Percentiles rank a stretch among this genome's conserved stretches.
phyloP scores from a whole-genome alignment of 129 eudicot genomes.

The Tagetes patula region DNA sequence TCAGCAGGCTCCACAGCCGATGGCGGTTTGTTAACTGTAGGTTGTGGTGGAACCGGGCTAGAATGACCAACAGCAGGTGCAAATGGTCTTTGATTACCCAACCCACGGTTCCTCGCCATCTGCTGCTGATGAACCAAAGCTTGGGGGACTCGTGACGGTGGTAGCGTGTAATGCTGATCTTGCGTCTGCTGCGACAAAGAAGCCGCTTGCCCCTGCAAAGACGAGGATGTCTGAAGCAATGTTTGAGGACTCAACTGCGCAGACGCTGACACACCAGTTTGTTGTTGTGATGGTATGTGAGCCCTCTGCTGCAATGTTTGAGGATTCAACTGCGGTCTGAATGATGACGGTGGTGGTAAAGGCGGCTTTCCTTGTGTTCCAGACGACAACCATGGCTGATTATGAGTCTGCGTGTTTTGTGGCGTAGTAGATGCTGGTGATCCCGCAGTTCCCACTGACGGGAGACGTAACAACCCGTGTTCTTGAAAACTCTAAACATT shows the following conservation, averaged over 20 bases:
- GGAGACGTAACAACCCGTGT: constrained; percentile 60
- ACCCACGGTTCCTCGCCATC: constrained; percentile 56
- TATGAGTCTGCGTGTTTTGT: constrained; percentile 62
- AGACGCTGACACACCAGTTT: constrained; percentile 42
- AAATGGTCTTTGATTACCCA: constrained; percentile 60
- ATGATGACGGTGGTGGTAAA: constrained; percentile 57
- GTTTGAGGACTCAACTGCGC: constrained; percentile 30
- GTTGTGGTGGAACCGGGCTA: constrained; percentile 37
- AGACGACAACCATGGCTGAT: constrained; percentile 84
- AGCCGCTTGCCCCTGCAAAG: constrained; percentile 47
- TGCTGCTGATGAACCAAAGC: constrained; percentile 62
- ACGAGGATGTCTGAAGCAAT: constrained; percentile 51
- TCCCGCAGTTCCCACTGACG: constrained; percentile 53
- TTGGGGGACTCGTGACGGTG: constrained; percentile 61
- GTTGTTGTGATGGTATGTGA: constrained; percentile 56
- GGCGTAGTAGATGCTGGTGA: constrained; percentile 51
- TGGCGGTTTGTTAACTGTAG: constrained; percentile 34
- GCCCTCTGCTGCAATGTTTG: constrained; percentile 71
- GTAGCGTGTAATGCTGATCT: constrained; percentile 63
- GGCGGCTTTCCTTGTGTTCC: constrained; percentile 79
- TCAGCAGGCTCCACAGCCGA: constrained; percentile 52
- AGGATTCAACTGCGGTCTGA: constrained; percentile 59
- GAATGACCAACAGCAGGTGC: constrained; percentile 48
- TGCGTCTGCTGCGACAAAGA: constrained; percentile 53
- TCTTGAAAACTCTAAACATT: constrained; percentile 73